These are phyloP conservation scores for Aegilops sharonensis DNA, from an alignment of 176 grass and related monocot genomes.

Conservation along the genomic window DNA sequence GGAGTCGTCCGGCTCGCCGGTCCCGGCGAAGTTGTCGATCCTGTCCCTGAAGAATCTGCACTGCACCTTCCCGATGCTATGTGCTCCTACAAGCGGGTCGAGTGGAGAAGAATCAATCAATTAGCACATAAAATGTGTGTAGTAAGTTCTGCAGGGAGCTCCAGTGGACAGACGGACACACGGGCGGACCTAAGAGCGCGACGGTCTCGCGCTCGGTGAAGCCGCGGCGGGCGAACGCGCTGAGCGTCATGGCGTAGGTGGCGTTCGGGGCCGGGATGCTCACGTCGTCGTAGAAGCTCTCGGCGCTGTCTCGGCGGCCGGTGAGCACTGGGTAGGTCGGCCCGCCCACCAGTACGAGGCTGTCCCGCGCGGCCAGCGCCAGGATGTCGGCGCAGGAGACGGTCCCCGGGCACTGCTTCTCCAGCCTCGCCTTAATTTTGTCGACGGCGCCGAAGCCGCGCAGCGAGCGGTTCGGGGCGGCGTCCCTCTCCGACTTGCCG, in stretches of 20 bases:
- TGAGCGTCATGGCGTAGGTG: slow-evolving; percentile 48
- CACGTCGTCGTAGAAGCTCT: slow-evolving; percentile 34
- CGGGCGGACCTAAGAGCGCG: slow-evolving; percentile 35
- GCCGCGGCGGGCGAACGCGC: slow-evolving; percentile 42
- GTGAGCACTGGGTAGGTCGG: slow-evolving; percentile 48
- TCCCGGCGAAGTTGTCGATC: slow-evolving; percentile 49
- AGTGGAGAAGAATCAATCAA: not conserved
- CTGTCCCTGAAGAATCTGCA: slow-evolving; percentile 57
- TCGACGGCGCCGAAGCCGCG: slow-evolving; percentile 48
- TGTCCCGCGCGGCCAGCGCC: slow-evolving; percentile 45
- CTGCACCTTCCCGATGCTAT: slow-evolving; percentile 64
- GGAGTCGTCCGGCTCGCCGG: slow-evolving; percentile 36
- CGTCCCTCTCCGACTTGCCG: slow-evolving; percentile 43
- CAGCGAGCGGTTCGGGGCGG: slow-evolving; percentile 43
- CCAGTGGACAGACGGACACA: not conserved
- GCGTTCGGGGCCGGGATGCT: slow-evolving; percentile 38
- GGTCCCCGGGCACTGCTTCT: slow-evolving; percentile 38
- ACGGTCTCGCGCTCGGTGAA: slow-evolving; percentile 66
- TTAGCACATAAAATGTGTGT: not conserved
- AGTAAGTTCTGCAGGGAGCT: too few relatives aligned
- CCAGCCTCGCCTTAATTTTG: slow-evolving; percentile 40
- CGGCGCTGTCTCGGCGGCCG: slow-evolving; percentile 41
- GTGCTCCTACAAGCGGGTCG: slow-evolving; percentile 38
- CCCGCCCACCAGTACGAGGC: slow-evolving; percentile 47
- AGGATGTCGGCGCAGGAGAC: slow-evolving; percentile 67